Base-by-base conservation (phyloP, 2,329 filamentous ascomycete genomes). In the Xylaria sp. region DNA sequence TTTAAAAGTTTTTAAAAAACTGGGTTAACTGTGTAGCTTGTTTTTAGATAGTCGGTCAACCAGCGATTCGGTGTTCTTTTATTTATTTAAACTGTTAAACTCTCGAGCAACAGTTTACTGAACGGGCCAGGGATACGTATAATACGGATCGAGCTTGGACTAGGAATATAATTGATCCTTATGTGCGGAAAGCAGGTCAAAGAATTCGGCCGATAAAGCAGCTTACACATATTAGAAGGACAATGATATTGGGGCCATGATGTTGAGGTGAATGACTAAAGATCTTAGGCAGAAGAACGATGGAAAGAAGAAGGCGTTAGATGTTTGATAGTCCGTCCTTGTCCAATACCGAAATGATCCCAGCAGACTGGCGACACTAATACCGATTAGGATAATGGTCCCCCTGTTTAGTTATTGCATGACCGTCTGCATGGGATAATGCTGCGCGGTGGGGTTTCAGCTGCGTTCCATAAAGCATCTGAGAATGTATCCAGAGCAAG, bases 301-400 rank as follows among this genome's bases (percentile, higher is more conserved):
- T 28, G 28, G 28, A 28, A 28, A 28, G 28, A 28, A 28, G 25
- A 28, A 28, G 41, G 41, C 6, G 15, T n/a, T 1, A 46, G 18
- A 46, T 8, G 41, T 46, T 46, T 46, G 41, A 18, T 7, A 46
- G 41, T 46, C 12, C 18, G 18, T 46, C 39, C 15, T 46, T 46
- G 15, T n/a, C 15, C 15, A 15, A 18, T 46, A 12, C 39, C 15
- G 39, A 41, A 18, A 41, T 5, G 39, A 41, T 46, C 6, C 41
- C 41, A n/a, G 15, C 41, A n/a, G 18, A 18, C 15, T 46, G 15
- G 18, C 8, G 41, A 15, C 6, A 15, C 46, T 48, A 48, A 23
- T 12, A 48, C 46, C 7, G n/a, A 48, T 48, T 48, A 48, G 46
- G 46, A 48, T 23, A 48, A 48, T 48, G 46, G 46, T 48, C 46